These are phyloP conservation scores for Podospora australis DNA, from an alignment of 495 filamentous ascomycete species.

Conservation along the genomic window DNA sequence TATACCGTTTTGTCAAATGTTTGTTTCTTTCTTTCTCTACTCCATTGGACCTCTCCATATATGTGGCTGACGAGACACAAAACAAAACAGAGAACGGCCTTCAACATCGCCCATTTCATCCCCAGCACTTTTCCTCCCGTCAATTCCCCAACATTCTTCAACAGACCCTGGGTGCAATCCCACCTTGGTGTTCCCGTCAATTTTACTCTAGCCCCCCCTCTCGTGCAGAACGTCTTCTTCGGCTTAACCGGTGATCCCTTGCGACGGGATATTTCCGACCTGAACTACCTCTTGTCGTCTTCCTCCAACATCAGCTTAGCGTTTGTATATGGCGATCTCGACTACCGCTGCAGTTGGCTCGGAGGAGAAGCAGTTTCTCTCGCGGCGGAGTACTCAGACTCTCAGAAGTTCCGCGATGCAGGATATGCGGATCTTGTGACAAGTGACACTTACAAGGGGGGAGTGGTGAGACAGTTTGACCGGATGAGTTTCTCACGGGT, in stretches of 20 bases:
- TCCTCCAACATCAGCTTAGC: constrained; percentile 51
- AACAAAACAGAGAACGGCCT: neutral
- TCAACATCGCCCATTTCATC: neutral
- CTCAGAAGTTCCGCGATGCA: constrained; percentile 32
- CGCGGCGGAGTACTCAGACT: constrained; percentile 36
- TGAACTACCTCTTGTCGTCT: constrained; percentile 47
- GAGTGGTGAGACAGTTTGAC: constrained; percentile 53
- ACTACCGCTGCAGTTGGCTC: constrained; percentile 53
- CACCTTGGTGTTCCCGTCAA: constrained; percentile 53
- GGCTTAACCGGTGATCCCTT: constrained; percentile 7
- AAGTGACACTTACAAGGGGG: constrained; percentile 44
- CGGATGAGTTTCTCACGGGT: constrained; percentile 55
- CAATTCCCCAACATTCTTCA: neutral
- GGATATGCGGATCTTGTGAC: constrained; percentile 47
- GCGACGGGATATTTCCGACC: constrained; percentile 42
- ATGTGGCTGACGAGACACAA: neutral
- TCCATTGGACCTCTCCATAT: neutral
- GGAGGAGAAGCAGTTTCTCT: constrained; percentile 55
- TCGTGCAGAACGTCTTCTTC: constrained; percentile 38
- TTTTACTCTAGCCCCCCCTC: constrained; percentile 36
- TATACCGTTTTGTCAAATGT: neutral
- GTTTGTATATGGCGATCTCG: constrained; percentile 54
- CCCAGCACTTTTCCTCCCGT: neutral
- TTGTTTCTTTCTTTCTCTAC: neutral
- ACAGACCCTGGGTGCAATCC: constrained; percentile 35